Evolutionary conservation across 2,329 filamentous ascomycete species (phyloP).

Genomic region (Elsinoe australis): DNA sequence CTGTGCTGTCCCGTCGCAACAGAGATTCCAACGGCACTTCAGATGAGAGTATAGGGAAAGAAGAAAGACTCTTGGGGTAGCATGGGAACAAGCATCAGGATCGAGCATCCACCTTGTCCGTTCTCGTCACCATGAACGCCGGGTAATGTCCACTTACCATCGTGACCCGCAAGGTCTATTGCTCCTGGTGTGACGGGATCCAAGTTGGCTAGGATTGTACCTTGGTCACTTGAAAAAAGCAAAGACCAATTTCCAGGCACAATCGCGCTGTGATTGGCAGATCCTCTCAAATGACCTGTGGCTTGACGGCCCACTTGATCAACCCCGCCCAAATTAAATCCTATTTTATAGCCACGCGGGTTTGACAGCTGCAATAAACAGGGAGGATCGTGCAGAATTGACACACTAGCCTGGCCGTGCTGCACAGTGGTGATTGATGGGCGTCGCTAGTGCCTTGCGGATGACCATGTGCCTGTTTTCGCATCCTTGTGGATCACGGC

Average conservation of each 20-base stretch:
- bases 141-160: conserved; percentile 11
- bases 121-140: neutral
- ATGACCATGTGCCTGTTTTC: conserved; percentile 10
- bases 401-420: neutral
- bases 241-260: conserved; percentile 9
- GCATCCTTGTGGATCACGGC: neutral
- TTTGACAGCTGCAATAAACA: conserved; percentile 11
- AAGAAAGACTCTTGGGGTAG: neutral
- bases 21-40: no score
- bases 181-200: conserved; percentile 6
- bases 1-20: conserved; percentile 3
- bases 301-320: conserved; percentile 11
- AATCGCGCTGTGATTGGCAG: conserved; percentile 2
- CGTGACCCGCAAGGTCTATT: neutral
- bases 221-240: conserved; percentile 7
- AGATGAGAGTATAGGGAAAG: neutral
- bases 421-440: neutral
- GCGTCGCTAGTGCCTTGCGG: conserved; percentile 9
- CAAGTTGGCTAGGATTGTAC: conserved; percentile 3
- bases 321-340: conserved; percentile 10
- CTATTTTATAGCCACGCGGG: conserved; percentile 6
- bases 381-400: neutral
- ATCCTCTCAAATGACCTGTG: conserved; percentile 6
- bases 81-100: neutral
- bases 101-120: neutral